A percentile compares a stretch with the other conserved stretches of the same genome.
Conservation (phyloP, 306 rosid genomes). For the Rosa multiflora region DNA sequence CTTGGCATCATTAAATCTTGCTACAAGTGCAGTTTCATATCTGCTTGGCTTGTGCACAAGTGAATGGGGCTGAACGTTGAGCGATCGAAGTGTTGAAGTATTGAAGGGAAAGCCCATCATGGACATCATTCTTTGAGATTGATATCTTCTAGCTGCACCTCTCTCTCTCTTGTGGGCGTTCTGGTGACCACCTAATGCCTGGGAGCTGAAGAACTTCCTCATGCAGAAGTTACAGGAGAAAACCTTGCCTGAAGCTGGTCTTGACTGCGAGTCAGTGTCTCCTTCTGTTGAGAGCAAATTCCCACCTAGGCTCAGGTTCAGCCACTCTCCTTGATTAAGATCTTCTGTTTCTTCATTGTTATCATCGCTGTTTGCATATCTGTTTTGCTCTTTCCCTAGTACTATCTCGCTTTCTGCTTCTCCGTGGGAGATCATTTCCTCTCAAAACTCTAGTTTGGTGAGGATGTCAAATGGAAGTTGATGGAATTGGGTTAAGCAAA, state of each 20-base stretch:
- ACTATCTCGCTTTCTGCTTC: conserved; percentile 2
- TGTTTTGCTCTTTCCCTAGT: conserved; percentile 31
- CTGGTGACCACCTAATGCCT: conserved; percentile 96
- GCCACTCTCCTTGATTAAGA: conserved; percentile 61
- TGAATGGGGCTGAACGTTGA: conserved; percentile 80
- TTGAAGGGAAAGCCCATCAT: conserved; percentile 55
- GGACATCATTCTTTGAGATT: conserved; percentile 68
- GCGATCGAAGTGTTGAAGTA: conserved; percentile 51
- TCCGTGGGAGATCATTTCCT: conserved; percentile 12
- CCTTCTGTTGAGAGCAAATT: conserved; percentile 44
- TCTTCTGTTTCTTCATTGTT: conserved; percentile 38
- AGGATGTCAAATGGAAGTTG: conserved; percentile 1
- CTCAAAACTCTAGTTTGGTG: not conserved
- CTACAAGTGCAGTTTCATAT: conserved; percentile 42
- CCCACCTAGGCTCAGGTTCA: conserved; percentile 71
- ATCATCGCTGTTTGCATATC: conserved; percentile 19
- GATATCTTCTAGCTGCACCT: conserved; percentile 88
- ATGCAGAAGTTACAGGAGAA: conserved; percentile 96
- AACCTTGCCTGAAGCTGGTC: conserved; percentile 49
- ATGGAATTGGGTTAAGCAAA: not conserved
- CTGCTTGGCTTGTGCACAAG: conserved; percentile 66
- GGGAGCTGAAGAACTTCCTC: conserved; percentile 90
- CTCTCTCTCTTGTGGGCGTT: conserved; percentile 97
- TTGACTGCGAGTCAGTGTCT: conserved; percentile 44
- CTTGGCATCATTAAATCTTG: conserved; percentile 56